These are phyloP conservation scores for Podosphaera fusca DNA, from an alignment of 2,329 filamentous ascomycete species.

Conservation along the genomic window DNA sequence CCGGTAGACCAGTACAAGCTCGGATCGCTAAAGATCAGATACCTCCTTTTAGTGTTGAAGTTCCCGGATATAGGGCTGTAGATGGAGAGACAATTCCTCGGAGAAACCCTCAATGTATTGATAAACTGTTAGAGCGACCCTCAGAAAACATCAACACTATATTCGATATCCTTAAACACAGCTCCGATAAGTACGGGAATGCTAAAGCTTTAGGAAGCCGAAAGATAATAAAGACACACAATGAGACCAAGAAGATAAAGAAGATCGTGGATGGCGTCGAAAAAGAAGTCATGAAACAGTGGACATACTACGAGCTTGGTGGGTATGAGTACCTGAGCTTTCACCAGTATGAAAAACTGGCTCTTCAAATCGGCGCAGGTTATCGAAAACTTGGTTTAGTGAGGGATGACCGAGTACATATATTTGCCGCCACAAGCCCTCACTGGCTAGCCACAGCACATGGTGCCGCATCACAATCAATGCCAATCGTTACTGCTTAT, in stretches of 20 bases:
- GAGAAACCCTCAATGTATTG: conserved; percentile 31
- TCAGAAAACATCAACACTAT: conserved; percentile 40
- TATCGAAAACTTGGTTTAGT: conserved; percentile 49
- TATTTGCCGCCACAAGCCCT: conserved; percentile 51
- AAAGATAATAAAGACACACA: conserved; percentile 51
- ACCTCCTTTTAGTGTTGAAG: conserved; percentile 38
- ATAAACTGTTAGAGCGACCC: conserved; percentile 31
- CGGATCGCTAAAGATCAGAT: conserved; percentile 17
- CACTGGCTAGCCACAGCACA: conserved; percentile 69
- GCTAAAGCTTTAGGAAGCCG: conserved; percentile 45
- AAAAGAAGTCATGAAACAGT: conserved; percentile 63
- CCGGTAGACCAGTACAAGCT: conserved; percentile 14
- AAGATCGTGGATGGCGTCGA: conserved; percentile 66
- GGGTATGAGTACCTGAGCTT: conserved; percentile 57
- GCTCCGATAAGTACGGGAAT: conserved; percentile 41
- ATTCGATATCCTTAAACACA: conserved; percentile 51
- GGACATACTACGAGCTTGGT: conserved; percentile 71
- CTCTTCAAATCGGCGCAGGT: conserved; percentile 43
- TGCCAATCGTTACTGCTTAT: conserved; percentile 85
- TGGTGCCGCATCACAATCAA: conserved; percentile 56
- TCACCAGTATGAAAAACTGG: conserved; percentile 51
- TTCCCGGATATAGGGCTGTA: conserved; percentile 30
- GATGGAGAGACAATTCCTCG: conserved; percentile 50
- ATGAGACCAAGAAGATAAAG: conserved; percentile 75
- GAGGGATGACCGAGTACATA: conserved; percentile 48